These are phyloP conservation scores for Prunella vulgaris DNA, from an alignment of 257 asterid species.

Conservation along the genomic window DNA sequence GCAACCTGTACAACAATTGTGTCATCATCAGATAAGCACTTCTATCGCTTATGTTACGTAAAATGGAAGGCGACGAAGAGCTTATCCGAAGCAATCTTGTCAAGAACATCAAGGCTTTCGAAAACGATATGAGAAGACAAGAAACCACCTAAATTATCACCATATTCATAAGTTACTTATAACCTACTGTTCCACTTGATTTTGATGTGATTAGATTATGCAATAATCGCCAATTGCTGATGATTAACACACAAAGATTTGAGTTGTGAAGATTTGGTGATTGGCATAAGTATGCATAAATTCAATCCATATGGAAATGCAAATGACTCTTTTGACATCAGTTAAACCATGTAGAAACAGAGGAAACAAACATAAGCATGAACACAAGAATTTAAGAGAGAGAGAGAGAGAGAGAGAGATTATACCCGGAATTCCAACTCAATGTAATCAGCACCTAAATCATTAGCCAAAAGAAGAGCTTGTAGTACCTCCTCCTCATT, in stretches of 20 bases:
- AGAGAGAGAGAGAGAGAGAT: not conserved
- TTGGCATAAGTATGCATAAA: not conserved
- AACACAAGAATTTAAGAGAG: not conserved
- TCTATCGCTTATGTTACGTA: not conserved
- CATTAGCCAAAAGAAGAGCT: constrained; percentile 43
- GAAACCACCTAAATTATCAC: not conserved
- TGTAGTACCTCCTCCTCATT: constrained; percentile 29
- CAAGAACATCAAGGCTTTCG: not conserved
- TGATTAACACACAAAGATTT: not conserved
- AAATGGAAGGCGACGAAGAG: not conserved
- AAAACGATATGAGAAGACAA: not conserved
- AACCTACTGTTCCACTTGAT: not conserved
- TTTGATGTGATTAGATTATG: not conserved
- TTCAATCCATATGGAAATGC: not conserved
- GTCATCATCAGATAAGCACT: not conserved
- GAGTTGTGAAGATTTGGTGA: not conserved
- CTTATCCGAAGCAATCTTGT: not conserved
- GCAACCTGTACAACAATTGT: constrained; percentile 37
- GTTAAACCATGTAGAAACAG: not conserved
- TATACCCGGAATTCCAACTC: constrained; percentile 54
- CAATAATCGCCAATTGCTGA: not conserved
- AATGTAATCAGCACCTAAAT: constrained; percentile 58
- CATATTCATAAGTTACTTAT: not conserved
- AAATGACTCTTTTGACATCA: not conserved
- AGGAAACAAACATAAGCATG: not conserved